These are phyloP conservation scores for Talaromyces marneffei DNA, from an alignment of 2,329 filamentous ascomycete genomes.

Conservation along the genomic window DNA sequence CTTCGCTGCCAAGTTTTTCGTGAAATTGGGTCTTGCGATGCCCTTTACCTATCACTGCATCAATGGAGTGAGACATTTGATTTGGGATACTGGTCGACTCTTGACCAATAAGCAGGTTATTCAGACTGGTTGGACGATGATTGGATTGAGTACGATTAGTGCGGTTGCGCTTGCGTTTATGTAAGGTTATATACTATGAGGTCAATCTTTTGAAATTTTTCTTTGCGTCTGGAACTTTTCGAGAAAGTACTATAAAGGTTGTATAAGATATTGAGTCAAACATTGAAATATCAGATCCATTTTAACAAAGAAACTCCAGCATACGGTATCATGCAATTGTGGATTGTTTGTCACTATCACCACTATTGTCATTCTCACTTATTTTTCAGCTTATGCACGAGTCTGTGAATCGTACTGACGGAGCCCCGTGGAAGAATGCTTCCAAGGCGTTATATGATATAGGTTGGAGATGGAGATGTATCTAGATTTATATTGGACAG, in stretches of 20 bases:
- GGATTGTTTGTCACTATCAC: too few relatives aligned
- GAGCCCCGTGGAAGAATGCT: too few relatives aligned
- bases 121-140: conserved; percentile 58
- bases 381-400: too few relatives aligned
- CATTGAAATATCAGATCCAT: not conserved
- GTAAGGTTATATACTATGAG: conserved; percentile 25
- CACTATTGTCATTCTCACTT: too few relatives aligned
- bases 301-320: too few relatives aligned
- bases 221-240: not conserved
- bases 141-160: conserved; percentile 51
- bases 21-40: conserved; percentile 56
- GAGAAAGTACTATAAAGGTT: not conserved
- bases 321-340: too few relatives aligned
- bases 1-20: conserved; percentile 50
- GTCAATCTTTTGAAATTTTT: conserved; percentile 21
- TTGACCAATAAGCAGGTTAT: conserved; percentile 61
- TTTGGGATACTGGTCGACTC: conserved; percentile 60
- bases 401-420: too few relatives aligned
- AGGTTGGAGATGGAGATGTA: too few relatives aligned
- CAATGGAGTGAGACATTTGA: conserved; percentile 66
- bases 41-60: conserved; percentile 64
- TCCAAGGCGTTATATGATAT: too few relatives aligned
- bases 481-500: too few relatives aligned
- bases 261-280: not conserved
- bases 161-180: conserved; percentile 45